Evolutionary conservation across 2,329 filamentous ascomycete species (phyloP).

Genomic region (Mycosphaerella sp.): DNA sequence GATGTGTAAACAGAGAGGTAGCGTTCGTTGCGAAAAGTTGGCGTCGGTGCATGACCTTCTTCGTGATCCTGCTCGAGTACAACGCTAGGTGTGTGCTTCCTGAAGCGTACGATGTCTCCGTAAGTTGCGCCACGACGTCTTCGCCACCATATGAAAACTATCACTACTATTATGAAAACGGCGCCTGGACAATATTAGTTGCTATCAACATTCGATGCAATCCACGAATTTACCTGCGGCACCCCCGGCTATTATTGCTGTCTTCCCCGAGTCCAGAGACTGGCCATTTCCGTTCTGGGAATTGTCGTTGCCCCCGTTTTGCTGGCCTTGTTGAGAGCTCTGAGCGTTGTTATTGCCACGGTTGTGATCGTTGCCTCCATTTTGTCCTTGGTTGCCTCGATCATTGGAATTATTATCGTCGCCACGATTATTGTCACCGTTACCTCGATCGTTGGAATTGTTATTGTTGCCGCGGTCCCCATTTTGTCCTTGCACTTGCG

Average conservation of each 20-base stretch:
- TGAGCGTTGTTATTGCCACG: constrained; percentile 1
- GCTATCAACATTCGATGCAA: neutral
- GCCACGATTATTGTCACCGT: constrained; percentile 1
- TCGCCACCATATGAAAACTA: constrained; percentile 23
- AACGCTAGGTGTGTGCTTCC: constrained; percentile 18
- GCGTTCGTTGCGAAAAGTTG: constrained; percentile 27
- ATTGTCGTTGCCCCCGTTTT: constrained; percentile 8
- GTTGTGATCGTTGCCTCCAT: neutral
- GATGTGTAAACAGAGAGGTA: constrained; percentile 25
- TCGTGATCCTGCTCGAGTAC: constrained; percentile 10
- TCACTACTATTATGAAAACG: constrained; percentile 19
- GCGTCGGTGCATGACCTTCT: constrained; percentile 15
- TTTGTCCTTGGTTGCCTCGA: neutral
- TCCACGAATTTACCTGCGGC: neutral
- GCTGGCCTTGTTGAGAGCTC: neutral
- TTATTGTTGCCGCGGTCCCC: neutral
- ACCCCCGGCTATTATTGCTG: constrained; percentile 21
- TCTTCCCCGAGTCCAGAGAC: constrained; percentile 1
- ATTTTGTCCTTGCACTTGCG: too few species aligned
- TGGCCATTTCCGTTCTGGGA: too few species aligned
- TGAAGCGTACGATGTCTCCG: constrained; percentile 25
- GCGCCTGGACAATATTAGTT: constrained; percentile 18
- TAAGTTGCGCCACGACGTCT: constrained; percentile 24
- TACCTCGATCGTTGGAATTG: constrained; percentile 1
- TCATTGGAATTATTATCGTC: constrained; percentile 1